Evolutionary conservation across 2,329 filamentous ascomycete genomes (phyloP).

Genomic region (Pseudocercospora fuligena): DNA sequence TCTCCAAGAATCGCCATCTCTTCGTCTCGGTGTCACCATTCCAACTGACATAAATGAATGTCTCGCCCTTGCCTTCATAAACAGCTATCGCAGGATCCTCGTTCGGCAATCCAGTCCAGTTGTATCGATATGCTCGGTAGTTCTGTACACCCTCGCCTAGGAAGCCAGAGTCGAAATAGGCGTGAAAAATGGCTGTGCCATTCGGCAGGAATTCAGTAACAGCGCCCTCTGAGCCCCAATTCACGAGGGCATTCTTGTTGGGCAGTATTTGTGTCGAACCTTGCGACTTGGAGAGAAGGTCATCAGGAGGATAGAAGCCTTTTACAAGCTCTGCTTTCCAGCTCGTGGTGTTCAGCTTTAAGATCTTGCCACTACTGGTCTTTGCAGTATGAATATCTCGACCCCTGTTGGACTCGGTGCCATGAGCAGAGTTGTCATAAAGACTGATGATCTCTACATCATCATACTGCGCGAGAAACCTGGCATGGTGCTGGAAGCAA

Average conservation of each 20-base stretch:
- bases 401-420: conserved; percentile 14
- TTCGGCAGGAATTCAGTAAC: conserved; percentile 37
- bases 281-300: conserved; percentile 52
- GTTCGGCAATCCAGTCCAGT: no score
- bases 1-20: no score
- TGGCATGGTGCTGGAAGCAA: conserved; percentile 55
- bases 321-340: conserved; percentile 21
- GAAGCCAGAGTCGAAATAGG: no score
- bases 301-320: conserved; percentile 23
- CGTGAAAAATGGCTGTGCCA: no score
- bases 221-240: conserved; percentile 53
- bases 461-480: conserved; percentile 45
- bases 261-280: conserved; percentile 56
- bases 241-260: conserved; percentile 55
- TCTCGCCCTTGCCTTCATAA: no score
- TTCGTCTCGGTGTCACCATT: no score
- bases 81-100: no score
- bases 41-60: no score
- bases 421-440: conserved; percentile 55
- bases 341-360: conserved; percentile 12
- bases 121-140: no score
- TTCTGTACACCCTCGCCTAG: no score
- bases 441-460: conserved; percentile 53
- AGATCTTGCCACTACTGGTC: conserved; percentile 15
- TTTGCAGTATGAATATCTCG: conserved; percentile 19